Conservation (phyloP, 306 rosid genomes). For the Lupinus albus region DNA sequence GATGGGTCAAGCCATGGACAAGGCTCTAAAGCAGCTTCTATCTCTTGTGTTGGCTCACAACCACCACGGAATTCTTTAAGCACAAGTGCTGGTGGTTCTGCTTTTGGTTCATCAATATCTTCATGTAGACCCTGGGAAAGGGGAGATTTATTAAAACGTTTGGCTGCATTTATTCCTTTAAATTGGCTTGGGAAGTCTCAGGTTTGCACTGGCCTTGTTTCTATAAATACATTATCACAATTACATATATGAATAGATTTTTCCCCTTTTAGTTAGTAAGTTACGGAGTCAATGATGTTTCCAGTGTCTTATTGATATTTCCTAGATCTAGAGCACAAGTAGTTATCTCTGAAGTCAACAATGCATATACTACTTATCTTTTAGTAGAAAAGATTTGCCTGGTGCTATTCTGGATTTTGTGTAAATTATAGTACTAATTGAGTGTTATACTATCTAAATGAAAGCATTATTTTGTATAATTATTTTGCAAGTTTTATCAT, state of each 20-base stretch:
- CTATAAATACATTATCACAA: slow-evolving; percentile 10
- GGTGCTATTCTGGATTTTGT: slow-evolving; percentile 11
- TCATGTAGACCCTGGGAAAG: slow-evolving; percentile 99
- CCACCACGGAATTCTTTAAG: slow-evolving; percentile 83
- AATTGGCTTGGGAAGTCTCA: slow-evolving; percentile 91
- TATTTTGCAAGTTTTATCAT: background rate
- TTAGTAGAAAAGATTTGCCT: background rate
- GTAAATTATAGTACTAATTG: slow-evolving; percentile 13
- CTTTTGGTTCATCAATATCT: slow-evolving; percentile 73
- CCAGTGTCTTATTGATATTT: slow-evolving; percentile 8
- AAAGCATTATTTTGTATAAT: slow-evolving; percentile 1
- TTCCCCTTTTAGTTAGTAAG: background rate
- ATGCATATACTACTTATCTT: slow-evolving; percentile 5
- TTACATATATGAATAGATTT: slow-evolving; percentile 1
- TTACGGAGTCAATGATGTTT: background rate
- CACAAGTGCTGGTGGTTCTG: slow-evolving; percentile 85
- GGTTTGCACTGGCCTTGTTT: slow-evolving; percentile 61
- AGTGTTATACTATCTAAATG: slow-evolving; percentile 9
- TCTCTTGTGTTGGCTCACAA: slow-evolving; percentile 93
- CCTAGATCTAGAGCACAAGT: background rate
- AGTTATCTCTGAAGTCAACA: background rate
- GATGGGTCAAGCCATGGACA: slow-evolving; percentile 88
- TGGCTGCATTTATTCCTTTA: slow-evolving; percentile 83
- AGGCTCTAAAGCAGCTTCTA: slow-evolving; percentile 91
- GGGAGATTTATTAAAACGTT: slow-evolving; percentile 93